Evolutionary conservation across 1,139 yeast species (phyloP).

Genomic region (Yamadazyma siamensis): DNA sequence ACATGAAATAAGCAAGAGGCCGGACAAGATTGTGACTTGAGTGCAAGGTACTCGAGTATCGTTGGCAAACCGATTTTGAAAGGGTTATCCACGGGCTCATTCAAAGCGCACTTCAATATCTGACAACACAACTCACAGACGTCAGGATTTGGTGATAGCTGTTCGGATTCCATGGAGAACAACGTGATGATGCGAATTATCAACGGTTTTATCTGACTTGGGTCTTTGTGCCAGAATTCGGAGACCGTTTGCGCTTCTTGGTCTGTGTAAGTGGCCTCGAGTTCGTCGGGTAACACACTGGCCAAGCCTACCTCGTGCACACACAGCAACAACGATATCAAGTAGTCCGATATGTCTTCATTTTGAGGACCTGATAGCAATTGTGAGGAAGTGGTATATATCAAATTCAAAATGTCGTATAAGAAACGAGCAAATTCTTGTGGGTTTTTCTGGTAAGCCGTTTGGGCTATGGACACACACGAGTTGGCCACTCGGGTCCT

Average conservation of each 20-base stretch:
- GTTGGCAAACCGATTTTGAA: slow-evolving; percentile 48
- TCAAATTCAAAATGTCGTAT: slow-evolving; percentile 18
- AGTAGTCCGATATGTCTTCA: slow-evolving; percentile 35
- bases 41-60: slow-evolving; percentile 43
- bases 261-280: slow-evolving; percentile 35
- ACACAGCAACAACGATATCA: slow-evolving; percentile 56
- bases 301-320: slow-evolving; percentile 69
- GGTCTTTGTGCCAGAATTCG: slow-evolving; percentile 42
- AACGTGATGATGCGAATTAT: slow-evolving; percentile 38
- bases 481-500: slow-evolving; percentile 62
- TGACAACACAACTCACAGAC: slow-evolving; percentile 56
- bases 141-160: slow-evolving; percentile 31
- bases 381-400: slow-evolving; percentile 13
- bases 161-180: slow-evolving; percentile 39
- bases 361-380: too few species aligned
- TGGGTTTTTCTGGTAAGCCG: slow-evolving; percentile 39
- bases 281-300: slow-evolving; percentile 55
- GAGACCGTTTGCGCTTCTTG: slow-evolving; percentile 22
- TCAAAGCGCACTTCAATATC: slow-evolving; percentile 54
- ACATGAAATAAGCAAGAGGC: slow-evolving; percentile 35
- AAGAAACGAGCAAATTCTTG: slow-evolving; percentile 22
- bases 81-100: slow-evolving; percentile 55
- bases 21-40: slow-evolving; percentile 31
- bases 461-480: slow-evolving; percentile 58
- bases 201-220: slow-evolving; percentile 34